A percentile compares a stretch with the other conserved stretches of the same genome.
phyloP scores from a whole-genome alignment of 2,329 filamentous ascomycete genomes.

The Ophiostoma ulmi region DNA sequence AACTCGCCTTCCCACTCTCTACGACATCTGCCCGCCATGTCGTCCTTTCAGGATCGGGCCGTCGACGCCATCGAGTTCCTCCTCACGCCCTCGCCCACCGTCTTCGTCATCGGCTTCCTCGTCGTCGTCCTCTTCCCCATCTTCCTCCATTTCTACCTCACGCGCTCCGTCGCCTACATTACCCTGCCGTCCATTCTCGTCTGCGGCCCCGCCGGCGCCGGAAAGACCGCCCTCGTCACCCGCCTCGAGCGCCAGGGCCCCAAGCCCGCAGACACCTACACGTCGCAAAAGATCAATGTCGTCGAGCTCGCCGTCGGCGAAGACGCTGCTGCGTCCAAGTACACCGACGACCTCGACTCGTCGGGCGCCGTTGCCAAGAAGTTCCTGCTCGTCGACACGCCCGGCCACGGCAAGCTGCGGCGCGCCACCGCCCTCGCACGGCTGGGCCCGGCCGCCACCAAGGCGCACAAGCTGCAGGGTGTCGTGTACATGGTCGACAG shows the following conservation, averaged over 20 bases:
- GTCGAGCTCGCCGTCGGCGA: conserved; percentile 53
- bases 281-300: conserved; percentile 46
- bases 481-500: conserved; percentile 89
- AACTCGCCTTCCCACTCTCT: not conserved
- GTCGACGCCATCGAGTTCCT: conserved; percentile 46
- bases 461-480: conserved; percentile 52
- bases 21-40: conserved; percentile 18
- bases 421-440: conserved; percentile 59
- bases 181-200: conserved; percentile 72
- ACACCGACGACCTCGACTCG: conserved; percentile 52
- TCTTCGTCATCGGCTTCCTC: conserved; percentile 63
- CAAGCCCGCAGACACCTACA: conserved; percentile 46
- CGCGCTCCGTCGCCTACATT: conserved; percentile 60
- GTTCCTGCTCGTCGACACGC: conserved; percentile 80
- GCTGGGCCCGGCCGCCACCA: conserved; percentile 34
- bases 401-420: conserved; percentile 91
- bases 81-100: conserved; percentile 54
- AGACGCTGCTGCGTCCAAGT: conserved; percentile 41
- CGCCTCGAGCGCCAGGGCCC: conserved; percentile 56
- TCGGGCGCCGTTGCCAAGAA: conserved; percentile 55
- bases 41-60: conserved; percentile 29
- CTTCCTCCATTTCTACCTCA: conserved; percentile 69
- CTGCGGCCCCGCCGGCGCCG: conserved; percentile 71
- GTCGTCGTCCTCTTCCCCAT: conserved; percentile 70
- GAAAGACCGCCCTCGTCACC: conserved; percentile 85